Percentiles rank a stretch among this genome's conserved stretches.
phyloP scores from a whole-genome alignment of 2,329 filamentous ascomycete species.

The Aureobasidium lini region DNA sequence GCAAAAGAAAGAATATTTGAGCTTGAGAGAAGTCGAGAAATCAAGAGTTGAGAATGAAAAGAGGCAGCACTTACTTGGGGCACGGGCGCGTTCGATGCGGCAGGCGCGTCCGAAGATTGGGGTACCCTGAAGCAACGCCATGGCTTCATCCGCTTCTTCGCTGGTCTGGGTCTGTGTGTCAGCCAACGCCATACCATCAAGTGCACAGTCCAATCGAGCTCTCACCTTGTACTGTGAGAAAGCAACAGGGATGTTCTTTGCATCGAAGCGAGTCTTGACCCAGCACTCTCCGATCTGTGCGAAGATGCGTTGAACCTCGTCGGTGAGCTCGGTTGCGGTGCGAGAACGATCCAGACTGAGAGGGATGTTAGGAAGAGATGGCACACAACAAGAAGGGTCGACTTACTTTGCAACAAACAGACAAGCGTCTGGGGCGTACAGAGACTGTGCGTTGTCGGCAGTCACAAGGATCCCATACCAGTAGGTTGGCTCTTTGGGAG shows the following conservation, averaged over 20 bases:
- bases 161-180: conserved; percentile 35
- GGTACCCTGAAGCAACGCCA: conserved; percentile 46
- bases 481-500: background rate
- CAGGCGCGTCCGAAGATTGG: conserved; percentile 27
- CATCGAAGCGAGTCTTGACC: conserved; percentile 57
- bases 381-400: background rate
- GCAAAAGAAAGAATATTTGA: background rate
- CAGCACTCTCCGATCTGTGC: conserved; percentile 49
- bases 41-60: no score
- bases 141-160: conserved; percentile 42
- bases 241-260: conserved; percentile 53
- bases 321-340: conserved; percentile 45
- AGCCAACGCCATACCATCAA: conserved; percentile 17
- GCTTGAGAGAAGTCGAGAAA: no score
- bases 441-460: conserved; percentile 39
- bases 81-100: conserved; percentile 54
- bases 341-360: conserved; percentile 45
- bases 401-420: conserved; percentile 62
- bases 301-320: conserved; percentile 48
- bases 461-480: background rate
- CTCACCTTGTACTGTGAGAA: conserved; percentile 57
- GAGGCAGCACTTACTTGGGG: conserved; percentile 42
- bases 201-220: conserved; percentile 6
- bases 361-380: background rate
- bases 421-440: conserved; percentile 50